phyloP scores from a whole-genome alignment of 495 filamentous ascomycete species.

The Aeminium ludgeri region DNA sequence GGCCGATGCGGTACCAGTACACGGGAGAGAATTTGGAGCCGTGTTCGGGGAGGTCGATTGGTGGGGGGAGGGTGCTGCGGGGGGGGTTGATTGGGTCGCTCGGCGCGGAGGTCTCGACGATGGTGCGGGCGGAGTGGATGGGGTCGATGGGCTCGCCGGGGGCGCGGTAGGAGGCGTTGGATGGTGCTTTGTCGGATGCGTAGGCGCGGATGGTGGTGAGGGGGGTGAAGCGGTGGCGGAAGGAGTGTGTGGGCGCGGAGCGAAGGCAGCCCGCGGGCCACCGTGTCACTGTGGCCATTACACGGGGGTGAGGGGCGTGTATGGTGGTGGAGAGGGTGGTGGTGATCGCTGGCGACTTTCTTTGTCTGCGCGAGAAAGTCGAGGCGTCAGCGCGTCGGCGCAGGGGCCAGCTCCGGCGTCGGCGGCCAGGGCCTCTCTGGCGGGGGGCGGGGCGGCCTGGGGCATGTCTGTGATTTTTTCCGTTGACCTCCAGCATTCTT shows the following conservation, averaged over 20 bases:
- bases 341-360: no score
- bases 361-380: no score
- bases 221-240: not conserved
- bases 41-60: constrained; percentile 34
- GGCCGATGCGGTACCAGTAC: constrained; percentile 35
- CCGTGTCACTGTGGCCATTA: not conserved
- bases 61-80: constrained; percentile 39
- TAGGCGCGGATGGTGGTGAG: not conserved
- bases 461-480: no score
- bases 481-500: no score
- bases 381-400: no score
- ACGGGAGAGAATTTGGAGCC: constrained; percentile 24
- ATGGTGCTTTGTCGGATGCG: not conserved
- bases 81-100: constrained; percentile 38
- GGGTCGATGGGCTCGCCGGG: not conserved
- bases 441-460: no score
- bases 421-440: no score
- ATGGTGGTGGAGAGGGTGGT: no score
- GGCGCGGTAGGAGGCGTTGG: not conserved
- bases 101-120: not conserved
- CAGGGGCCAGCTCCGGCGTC: no score
- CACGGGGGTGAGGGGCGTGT: no score
- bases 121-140: constrained; percentile 4
- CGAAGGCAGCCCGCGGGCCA: not conserved
- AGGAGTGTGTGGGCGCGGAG: not conserved